phyloP scores from a whole-genome alignment of 345 rosid genomes.

The Eucalyptus melliodora region DNA sequence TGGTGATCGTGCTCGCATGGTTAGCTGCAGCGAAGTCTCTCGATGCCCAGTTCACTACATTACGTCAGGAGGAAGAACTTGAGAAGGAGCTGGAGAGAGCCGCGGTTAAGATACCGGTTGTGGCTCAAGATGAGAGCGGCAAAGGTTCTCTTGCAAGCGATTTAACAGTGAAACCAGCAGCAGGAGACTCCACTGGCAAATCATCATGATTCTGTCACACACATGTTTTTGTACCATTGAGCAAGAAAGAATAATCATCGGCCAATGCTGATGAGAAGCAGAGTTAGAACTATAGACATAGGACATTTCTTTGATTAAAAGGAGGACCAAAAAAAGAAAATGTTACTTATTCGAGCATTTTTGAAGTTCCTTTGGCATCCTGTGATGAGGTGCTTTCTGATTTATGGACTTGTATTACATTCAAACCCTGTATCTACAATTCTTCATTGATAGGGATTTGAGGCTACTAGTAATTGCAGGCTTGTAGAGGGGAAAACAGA shows the following conservation, averaged over 20 bases:
- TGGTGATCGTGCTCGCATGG: slow-evolving; percentile 82
- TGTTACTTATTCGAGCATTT: neutral
- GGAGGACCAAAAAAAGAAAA: neutral
- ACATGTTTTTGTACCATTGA: neutral
- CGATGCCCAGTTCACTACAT: slow-evolving; percentile 62
- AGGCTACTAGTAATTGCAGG: neutral
- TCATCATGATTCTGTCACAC: slow-evolving; percentile 16
- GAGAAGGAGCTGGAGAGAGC: slow-evolving; percentile 98
- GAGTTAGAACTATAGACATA: neutral
- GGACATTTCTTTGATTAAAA: neutral
- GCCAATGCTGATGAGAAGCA: neutral
- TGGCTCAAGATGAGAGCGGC: slow-evolving; percentile 35
- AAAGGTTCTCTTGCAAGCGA: slow-evolving; percentile 17
- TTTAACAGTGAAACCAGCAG: neutral
- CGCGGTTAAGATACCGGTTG: slow-evolving; percentile 64
- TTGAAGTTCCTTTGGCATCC: neutral
- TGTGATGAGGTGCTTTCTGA: neutral
- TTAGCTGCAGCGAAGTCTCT: slow-evolving; percentile 81
- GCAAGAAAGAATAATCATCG: neutral
- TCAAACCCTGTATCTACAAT: neutral
- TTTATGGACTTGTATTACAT: neutral
- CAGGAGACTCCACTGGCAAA: slow-evolving; percentile 1
- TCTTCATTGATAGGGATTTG: neutral
- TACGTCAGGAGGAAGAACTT: slow-evolving; percentile 82
- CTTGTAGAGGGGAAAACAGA: neutral